A percentile compares a stretch with the other conserved stretches of the same genome.
These are phyloP conservation scores for Massarina eburnea DNA, from an alignment of 2,329 filamentous ascomycete genomes.

Conservation along the genomic window DNA sequence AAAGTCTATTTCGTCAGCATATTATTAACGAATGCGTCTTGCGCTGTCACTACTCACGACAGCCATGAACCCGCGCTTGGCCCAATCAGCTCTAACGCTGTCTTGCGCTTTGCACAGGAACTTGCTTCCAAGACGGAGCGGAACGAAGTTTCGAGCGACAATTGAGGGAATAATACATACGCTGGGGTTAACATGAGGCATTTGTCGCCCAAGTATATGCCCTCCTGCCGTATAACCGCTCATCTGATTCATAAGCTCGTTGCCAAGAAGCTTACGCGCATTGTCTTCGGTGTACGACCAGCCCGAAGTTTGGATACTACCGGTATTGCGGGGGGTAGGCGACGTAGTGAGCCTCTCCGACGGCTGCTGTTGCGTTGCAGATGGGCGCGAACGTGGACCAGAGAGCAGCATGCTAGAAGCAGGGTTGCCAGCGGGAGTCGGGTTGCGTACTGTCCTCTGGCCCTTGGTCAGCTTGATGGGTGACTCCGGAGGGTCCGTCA, in stretches of 20 bases:
- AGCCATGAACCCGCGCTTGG: no score
- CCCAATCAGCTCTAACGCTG: no score
- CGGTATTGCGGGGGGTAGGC: neutral
- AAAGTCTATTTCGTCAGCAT: no score
- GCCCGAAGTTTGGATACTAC: neutral
- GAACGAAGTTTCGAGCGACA: neutral
- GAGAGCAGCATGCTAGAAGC: neutral
- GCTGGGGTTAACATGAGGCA: neutral
- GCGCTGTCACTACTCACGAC: no score
- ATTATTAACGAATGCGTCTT: no score
- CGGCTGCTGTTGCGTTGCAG: neutral
- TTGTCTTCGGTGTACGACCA: neutral
- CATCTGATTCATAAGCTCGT: neutral
- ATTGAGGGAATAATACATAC: neutral
- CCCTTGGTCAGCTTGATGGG: slow-evolving; percentile 7
- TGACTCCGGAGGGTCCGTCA: slow-evolving; percentile 6
- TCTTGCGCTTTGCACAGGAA: no score
- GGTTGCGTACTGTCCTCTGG: neutral
- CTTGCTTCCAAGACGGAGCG: no score
- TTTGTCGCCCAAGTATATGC: neutral
- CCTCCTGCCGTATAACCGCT: neutral
- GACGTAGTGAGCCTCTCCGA: neutral
- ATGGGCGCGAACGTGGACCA: no score
- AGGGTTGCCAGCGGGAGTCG: neutral
- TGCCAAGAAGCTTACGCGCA: neutral